phyloP scores from a whole-genome alignment of 352 stramenopile genomes.

The Phytophthora ohioensis region DNA sequence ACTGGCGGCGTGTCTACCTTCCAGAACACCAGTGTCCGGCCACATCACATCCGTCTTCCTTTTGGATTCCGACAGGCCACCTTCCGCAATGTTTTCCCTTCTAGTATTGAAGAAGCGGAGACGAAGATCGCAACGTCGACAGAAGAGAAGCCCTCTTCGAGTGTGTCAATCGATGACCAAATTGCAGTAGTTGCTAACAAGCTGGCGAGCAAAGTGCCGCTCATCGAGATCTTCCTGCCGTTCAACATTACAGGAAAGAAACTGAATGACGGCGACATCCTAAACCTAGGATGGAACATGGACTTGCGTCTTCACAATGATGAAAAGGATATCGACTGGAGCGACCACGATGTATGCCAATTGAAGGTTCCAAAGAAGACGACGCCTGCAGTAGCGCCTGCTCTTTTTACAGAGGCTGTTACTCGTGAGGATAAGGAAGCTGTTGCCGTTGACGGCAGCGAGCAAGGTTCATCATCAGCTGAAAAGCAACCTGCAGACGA shows the following conservation, averaged over 20 bases:
- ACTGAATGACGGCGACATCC: slow-evolving; percentile 53
- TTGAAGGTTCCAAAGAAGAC: slow-evolving; percentile 56
- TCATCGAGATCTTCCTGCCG: slow-evolving; percentile 68
- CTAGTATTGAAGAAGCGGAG: slow-evolving; percentile 11
- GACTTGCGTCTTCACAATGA: slow-evolving; percentile 65
- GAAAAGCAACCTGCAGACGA: slow-evolving; percentile 9
- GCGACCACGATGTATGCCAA: slow-evolving; percentile 56
- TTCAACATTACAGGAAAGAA: slow-evolving; percentile 82
- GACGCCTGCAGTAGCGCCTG: slow-evolving; percentile 11
- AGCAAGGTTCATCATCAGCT: slow-evolving; percentile 2
- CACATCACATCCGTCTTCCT: slow-evolving; percentile 64
- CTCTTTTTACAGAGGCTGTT: slow-evolving; percentile 5
- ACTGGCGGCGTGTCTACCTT: slow-evolving; percentile 64
- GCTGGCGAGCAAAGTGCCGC: slow-evolving; percentile 29
- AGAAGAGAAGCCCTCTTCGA: neutral
- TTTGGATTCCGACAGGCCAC: slow-evolving; percentile 72
- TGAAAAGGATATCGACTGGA: slow-evolving; percentile 66
- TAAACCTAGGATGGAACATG: slow-evolving; percentile 64
- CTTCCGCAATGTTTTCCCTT: slow-evolving; percentile 43
- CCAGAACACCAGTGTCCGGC: slow-evolving; percentile 69
- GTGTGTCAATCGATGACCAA: slow-evolving; percentile 9
- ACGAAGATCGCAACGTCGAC: neutral
- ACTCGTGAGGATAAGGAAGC: slow-evolving; percentile 21
- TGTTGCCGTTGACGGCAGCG: slow-evolving; percentile 2
- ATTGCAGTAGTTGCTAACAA: slow-evolving; percentile 13